phyloP scores from a whole-genome alignment of 1,284 basidiomycete genomes.

The Malassezia slooffiae region DNA sequence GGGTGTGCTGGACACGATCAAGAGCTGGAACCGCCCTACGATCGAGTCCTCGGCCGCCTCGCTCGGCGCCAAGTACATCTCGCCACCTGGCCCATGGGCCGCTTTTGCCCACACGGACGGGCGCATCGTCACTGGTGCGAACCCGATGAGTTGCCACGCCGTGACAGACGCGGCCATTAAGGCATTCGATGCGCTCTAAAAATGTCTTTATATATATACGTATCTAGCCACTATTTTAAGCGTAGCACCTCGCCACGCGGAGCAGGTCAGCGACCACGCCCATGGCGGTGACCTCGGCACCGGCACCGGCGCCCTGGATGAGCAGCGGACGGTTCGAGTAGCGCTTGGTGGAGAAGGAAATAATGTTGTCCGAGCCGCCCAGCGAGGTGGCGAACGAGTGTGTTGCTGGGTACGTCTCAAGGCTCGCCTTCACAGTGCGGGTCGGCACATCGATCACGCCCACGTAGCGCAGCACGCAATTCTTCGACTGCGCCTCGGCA shows the following conservation, averaged over 20 bases:
- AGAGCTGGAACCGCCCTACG: conserved; percentile 10
- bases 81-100: conserved; percentile 11
- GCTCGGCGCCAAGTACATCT: conserved; percentile 9
- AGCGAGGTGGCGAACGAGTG: conserved; percentile 93
- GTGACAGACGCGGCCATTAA: conserved; percentile 7
- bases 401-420: conserved; percentile 76
- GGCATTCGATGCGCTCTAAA: conserved; percentile 5
- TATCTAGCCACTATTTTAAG: conserved; percentile 8
- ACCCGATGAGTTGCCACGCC: conserved; percentile 8
- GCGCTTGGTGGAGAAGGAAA: conserved; percentile 88
- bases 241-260: conserved; percentile 46
- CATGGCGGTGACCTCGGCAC: conserved; percentile 95
- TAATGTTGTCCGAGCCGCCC: conserved; percentile 91
- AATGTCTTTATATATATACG: background rate
- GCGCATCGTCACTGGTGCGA: conserved; percentile 16
- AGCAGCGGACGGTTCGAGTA: conserved; percentile 61
- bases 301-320: conserved; percentile 88
- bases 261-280: conserved; percentile 70
- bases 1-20: conserved; percentile 5
- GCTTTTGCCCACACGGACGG: conserved; percentile 10
- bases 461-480: conserved; percentile 79
- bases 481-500: conserved; percentile 63
- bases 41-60: conserved; percentile 3
- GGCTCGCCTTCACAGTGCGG: conserved; percentile 67
- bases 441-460: conserved; percentile 77